phyloP scores from a whole-genome alignment of 2,329 filamentous ascomycete species.

The Colletotrichum scovillei region DNA sequence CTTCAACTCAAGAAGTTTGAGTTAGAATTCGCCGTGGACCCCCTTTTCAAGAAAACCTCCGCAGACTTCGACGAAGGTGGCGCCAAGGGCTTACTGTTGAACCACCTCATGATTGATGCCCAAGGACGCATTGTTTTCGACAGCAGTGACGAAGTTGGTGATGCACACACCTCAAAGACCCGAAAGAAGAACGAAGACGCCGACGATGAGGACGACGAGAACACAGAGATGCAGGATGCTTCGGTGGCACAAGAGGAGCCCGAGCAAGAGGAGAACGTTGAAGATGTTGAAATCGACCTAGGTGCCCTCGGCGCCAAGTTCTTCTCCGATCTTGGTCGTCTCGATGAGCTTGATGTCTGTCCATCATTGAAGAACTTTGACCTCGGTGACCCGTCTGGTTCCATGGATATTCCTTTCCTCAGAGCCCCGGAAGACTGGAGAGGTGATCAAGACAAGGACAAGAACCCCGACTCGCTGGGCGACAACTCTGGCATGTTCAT shows the following conservation, averaged over 20 bases:
- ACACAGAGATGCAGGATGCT: constrained; percentile 50
- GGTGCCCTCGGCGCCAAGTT: constrained; percentile 80
- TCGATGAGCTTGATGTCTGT: constrained; percentile 92
- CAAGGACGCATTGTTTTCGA: constrained; percentile 97
- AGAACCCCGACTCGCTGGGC: constrained; percentile 63
- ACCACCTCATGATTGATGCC: constrained; percentile 95
- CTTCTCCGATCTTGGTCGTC: constrained; percentile 80
- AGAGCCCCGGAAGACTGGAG: constrained; percentile 90
- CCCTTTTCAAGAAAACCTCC: constrained; percentile 98
- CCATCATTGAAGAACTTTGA: constrained; percentile 95
- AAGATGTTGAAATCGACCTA: constrained; percentile 81
- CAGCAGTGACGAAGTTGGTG: constrained; percentile 87
- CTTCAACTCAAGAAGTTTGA: constrained; percentile 98
- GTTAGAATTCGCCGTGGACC: constrained; percentile 94
- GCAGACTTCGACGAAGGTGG: constrained; percentile 99
- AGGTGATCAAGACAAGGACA: constrained; percentile 74
- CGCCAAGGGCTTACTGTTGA: constrained; percentile 92
- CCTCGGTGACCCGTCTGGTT: constrained; percentile 85
- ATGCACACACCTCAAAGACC: constrained; percentile 56
- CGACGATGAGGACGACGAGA: constrained; percentile 51
- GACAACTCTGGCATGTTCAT: constrained; percentile 85
- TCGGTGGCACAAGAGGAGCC: constrained; percentile 34
- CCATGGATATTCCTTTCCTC: constrained; percentile 90
- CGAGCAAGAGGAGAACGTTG: constrained; percentile 53
- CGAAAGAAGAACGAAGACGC: constrained; percentile 50